phyloP scores from a whole-genome alignment of 2,329 filamentous ascomycete species.

The Fonsecaea monophora region DNA sequence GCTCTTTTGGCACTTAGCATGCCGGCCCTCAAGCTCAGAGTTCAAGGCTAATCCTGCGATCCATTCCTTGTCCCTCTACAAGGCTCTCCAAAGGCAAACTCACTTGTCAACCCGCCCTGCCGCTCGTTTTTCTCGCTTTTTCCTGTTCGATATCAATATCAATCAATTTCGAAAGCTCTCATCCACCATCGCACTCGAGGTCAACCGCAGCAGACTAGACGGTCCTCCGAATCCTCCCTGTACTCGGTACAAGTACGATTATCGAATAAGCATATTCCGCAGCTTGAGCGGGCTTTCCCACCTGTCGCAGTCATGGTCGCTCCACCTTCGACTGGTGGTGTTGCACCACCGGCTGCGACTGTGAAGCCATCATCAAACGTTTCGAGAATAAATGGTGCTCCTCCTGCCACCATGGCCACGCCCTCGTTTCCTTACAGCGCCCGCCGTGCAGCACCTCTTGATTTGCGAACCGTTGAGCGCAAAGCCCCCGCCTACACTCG shows the following conservation, averaged over 20 bases:
- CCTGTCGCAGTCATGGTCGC: conserved; percentile 51
- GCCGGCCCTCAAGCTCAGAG: conserved; percentile 3
- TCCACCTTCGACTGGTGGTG: conserved; percentile 52
- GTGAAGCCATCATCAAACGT: conserved; percentile 35
- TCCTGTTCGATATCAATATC: conserved; percentile 17
- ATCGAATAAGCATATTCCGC: conserved; percentile 13
- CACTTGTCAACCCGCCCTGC: conserved; percentile 18
- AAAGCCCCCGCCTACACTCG: conserved; percentile 79
- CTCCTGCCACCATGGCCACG: conserved; percentile 53
- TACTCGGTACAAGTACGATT: not conserved
- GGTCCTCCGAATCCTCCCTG: conserved; percentile 1
- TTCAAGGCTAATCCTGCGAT: conserved; percentile 24
- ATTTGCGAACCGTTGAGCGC: conserved; percentile 88
- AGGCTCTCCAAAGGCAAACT: conserved; percentile 29
- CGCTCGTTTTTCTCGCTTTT: conserved; percentile 31
- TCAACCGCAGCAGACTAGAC: not conserved
- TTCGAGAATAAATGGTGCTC: conserved; percentile 51
- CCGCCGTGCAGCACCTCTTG: conserved; percentile 72
- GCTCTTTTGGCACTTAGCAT: conserved; percentile 34
- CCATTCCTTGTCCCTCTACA: conserved; percentile 15
- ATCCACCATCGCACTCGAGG: not conserved
- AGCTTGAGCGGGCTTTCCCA: conserved; percentile 7
- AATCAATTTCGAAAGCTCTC: conserved; percentile 7
- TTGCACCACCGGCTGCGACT: conserved; percentile 35
- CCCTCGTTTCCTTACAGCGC: conserved; percentile 67